Conservation (phyloP, 192 early-diverging fungal species). For the Backusella parvicylindrica region DNA sequence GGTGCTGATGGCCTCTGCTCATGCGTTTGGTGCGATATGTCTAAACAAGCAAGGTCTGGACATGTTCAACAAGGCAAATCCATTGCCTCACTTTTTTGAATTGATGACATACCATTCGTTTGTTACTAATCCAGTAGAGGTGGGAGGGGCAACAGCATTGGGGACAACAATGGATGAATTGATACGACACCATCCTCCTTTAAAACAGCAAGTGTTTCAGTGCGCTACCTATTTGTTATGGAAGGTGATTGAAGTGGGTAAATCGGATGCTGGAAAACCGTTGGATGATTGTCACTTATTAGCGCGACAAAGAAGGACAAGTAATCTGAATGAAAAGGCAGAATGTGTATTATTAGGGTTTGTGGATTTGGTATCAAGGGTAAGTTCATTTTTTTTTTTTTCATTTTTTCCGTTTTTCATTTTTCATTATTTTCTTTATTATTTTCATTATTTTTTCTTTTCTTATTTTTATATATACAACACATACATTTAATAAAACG, state of each 20-base stretch:
- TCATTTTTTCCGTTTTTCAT: too few relatives aligned
- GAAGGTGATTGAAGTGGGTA: slow-evolving; percentile 58
- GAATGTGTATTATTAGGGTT: slow-evolving; percentile 49
- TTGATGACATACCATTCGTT: slow-evolving; percentile 75
- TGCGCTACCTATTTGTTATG: slow-evolving; percentile 67
- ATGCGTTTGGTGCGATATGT: slow-evolving; percentile 94
- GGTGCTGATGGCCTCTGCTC: slow-evolving; percentile 72
- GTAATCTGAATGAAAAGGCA: slow-evolving; percentile 45
- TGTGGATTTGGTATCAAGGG: slow-evolving; percentile 63
- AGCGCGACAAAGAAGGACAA: neutral
- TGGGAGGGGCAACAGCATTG: slow-evolving; percentile 74
- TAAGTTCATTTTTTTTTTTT: slow-evolving; percentile 32
- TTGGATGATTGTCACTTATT: slow-evolving; percentile 40
- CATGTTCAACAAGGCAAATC: slow-evolving; percentile 66
- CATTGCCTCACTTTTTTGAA: slow-evolving; percentile 69
- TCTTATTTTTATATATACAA: neutral
- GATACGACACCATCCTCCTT: slow-evolving; percentile 87
- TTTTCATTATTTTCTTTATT: too few relatives aligned
- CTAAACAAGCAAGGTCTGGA: slow-evolving; percentile 85
- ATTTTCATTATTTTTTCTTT: slow-evolving; percentile 6
- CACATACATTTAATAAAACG: neutral
- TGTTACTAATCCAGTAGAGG: slow-evolving; percentile 72
- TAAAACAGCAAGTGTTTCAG: slow-evolving; percentile 69
- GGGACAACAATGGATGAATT: slow-evolving; percentile 92
- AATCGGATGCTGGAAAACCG: slow-evolving; percentile 18